Percentiles rank a stretch among this genome's conserved stretches.
These are phyloP conservation scores for Ascocoryne sarcoides DNA, from an alignment of 2,329 filamentous ascomycete genomes.

Conservation along the genomic window DNA sequence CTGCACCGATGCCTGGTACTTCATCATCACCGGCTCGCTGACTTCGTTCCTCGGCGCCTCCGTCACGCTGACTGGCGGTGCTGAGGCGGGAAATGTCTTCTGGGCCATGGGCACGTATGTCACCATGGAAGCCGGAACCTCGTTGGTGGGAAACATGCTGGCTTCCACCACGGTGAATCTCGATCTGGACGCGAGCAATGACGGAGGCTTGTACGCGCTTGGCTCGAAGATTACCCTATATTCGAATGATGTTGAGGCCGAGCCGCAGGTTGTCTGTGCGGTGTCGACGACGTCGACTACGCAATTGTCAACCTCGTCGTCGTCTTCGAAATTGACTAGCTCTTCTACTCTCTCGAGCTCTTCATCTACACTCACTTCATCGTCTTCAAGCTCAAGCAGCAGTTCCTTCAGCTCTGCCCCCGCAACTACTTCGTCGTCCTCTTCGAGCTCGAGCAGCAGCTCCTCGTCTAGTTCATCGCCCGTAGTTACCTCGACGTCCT, in stretches of 20 bases:
- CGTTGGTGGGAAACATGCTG: slow-evolving; percentile 5
- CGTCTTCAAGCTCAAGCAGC: too few relatives aligned
- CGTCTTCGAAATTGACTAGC: not conserved
- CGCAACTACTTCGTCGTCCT: too few relatives aligned
- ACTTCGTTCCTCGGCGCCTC: slow-evolving; percentile 2
- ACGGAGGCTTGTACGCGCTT: slow-evolving; percentile 5
- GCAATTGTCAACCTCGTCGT: too few relatives aligned
- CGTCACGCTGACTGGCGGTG: slow-evolving; percentile 6
- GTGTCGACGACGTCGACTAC: too few relatives aligned
- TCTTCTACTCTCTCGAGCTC: not conserved
- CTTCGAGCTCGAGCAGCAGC: too few relatives aligned
- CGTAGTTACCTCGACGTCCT: too few relatives aligned
- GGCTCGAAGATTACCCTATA: too few relatives aligned
- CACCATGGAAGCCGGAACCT: slow-evolving; percentile 1
- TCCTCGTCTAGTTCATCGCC: not conserved
- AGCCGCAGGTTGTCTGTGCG: too few relatives aligned
- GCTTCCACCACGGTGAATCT: slow-evolving; percentile 1
- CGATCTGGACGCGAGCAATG: not conserved
- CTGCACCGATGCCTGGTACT: slow-evolving; percentile 6
- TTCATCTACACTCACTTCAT: too few relatives aligned
- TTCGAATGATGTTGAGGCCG: too few relatives aligned
- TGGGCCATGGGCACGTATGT: slow-evolving; percentile 11
- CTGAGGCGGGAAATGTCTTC: slow-evolving; percentile 6
- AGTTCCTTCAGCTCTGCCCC: too few relatives aligned
- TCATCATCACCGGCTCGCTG: slow-evolving; percentile 7